A percentile compares a stretch with the other conserved stretches of the same genome.
Evolutionary conservation across 345 rosid genomes (phyloP).

Genomic region (Excoecaria cochinchinensis): DNA sequence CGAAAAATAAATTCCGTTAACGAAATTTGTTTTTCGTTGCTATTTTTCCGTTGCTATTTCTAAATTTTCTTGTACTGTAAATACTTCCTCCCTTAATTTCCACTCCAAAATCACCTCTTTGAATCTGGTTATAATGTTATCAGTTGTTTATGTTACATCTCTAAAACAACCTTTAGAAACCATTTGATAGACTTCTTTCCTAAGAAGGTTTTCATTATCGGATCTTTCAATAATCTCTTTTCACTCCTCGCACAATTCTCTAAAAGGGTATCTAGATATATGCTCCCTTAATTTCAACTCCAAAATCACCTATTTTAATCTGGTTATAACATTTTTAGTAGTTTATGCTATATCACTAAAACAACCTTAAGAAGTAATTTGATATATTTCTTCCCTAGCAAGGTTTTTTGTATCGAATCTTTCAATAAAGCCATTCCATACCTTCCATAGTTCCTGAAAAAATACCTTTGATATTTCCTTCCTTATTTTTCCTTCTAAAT

Average conservation of each 20-base stretch:
- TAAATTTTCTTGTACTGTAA: too few relatives aligned
- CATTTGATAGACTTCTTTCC: conserved; percentile 37
- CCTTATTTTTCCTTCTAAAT: conserved; percentile 16
- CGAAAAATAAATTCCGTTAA: too few relatives aligned
- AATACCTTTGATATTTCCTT: conserved; percentile 19
- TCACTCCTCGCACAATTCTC: conserved; percentile 32
- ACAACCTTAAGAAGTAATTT: conserved; percentile 31
- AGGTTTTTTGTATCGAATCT: conserved; percentile 8
- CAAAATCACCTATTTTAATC: conserved; percentile 15
- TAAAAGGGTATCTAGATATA: conserved; percentile 8
- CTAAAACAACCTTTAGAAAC: conserved; percentile 33
- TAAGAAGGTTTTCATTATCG: conserved; percentile 14
- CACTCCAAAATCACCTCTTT: conserved; percentile 16
- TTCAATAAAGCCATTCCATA: conserved; percentile 28
- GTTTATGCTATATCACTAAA: conserved; percentile 20
- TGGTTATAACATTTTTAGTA: conserved; percentile 15
- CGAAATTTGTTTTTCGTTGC: too few relatives aligned
- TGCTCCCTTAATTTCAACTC: conserved; percentile 19
- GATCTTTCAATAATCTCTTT: conserved; percentile 20
- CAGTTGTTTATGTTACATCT: conserved; percentile 17
- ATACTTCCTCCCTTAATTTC: conserved; percentile 20
- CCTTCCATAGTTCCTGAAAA: conserved; percentile 22
- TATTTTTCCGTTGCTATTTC: too few relatives aligned
- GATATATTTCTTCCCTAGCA: conserved; percentile 37
- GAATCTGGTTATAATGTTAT: conserved; percentile 13